Percentiles rank a stretch among this genome's conserved stretches.
Evolutionary conservation across 441 rosid genomes (phyloP).

Genomic region (Dalechampia spathulata): DNA sequence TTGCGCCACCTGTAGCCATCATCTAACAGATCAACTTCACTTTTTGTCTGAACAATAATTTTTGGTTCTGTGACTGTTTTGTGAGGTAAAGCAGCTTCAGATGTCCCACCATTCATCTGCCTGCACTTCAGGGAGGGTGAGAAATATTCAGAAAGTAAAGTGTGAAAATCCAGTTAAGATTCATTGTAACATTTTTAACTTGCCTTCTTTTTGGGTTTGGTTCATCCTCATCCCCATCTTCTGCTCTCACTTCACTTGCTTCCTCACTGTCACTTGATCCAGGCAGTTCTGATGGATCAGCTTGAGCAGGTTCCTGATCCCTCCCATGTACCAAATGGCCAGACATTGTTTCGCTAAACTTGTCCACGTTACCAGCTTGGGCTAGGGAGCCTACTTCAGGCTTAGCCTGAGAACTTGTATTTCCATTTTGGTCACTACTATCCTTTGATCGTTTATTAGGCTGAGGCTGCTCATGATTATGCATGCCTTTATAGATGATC

Average conservation of each 20-base stretch:
- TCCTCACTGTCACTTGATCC: conserved; percentile 55
- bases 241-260: conserved; percentile 41
- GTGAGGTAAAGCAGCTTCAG: conserved; percentile 44
- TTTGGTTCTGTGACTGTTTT: conserved; percentile 53
- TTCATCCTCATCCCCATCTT: conserved; percentile 37
- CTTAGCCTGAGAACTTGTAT: conserved; percentile 34
- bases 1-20: conserved; percentile 78
- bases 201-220: conserved; percentile 56
- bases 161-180: neutral
- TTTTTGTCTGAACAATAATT: conserved; percentile 60
- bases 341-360: too few relatives aligned
- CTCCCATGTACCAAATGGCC: conserved; percentile 21
- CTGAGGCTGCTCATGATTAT: conserved; percentile 51
- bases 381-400: conserved; percentile 26
- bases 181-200: conserved; percentile 13
- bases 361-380: too few relatives aligned
- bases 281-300: conserved; percentile 20
- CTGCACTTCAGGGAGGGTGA: conserved; percentile 33
- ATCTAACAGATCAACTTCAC: conserved; percentile 62
- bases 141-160: conserved; percentile 6
- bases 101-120: conserved; percentile 25
- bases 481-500: conserved; percentile 60
- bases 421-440: conserved; percentile 29
- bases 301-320: conserved; percentile 32
- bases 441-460: conserved; percentile 54